Base-by-base conservation (phyloP, 495 filamentous ascomycete species). In the Aspergillus kassunensis region DNA sequence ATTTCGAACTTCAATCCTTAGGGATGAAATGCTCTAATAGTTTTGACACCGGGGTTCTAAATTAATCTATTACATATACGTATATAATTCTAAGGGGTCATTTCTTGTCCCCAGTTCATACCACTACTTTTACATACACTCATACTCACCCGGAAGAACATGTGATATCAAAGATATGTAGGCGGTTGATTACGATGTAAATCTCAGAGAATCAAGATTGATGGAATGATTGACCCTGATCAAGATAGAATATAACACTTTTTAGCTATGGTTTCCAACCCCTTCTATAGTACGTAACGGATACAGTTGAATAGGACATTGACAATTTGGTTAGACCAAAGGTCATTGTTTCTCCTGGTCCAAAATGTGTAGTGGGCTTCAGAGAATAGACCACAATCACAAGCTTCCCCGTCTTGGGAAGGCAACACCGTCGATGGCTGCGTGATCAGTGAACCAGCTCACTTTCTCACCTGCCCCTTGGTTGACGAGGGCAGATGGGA, bases 401-500 rank as follows among this genome's bases (percentile, higher is more conserved):
- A 83, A 66, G 59, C 73, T 83, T n/a, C 80, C 77, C 39, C 81
- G 71, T 57, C 83, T 79, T 23, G 91, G 88, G 65, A 90, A 97
- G 34, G 78, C 72, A 13, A 98, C 87, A 3, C 88, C 89, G 56
- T 95, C 85, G 6, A 90, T 82, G 6, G 93, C 93, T 0, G 84
- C 76, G 48, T 79, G 72, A 63, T 97, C 95, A 7, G 89, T 88
- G 68, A 98, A 98, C 93, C 93, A 98, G 68, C 83, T 91, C 55
- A 91, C 90, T 65, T 89, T 86, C 33, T 95, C 89, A 33, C 86
- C 87, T 10, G 79, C 87, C 21, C 80, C 82, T 58, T 83, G 78
- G 66, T 98, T 98, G 47, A 98, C 87, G 44, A 97, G 73, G 1
- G 88, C 83, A 57, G 89, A 93, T 0, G 93, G 93, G 24, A 97